Evolutionary conservation across 495 filamentous ascomycete genomes (phyloP).

Genomic region (Aspergillus campestris): DNA sequence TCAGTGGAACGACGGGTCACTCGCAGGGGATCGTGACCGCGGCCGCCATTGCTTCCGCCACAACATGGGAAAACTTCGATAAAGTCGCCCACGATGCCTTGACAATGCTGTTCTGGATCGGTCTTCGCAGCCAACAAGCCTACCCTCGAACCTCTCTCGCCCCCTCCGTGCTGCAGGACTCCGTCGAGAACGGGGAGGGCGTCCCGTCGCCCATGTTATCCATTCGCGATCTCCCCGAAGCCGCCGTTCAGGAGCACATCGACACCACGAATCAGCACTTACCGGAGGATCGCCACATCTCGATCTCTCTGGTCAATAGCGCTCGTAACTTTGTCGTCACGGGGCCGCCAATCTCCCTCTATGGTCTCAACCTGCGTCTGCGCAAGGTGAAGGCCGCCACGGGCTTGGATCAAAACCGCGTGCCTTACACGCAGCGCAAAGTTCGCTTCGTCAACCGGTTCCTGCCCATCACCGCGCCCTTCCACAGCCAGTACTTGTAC

Average conservation of each 20-base stretch:
- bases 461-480: slow-evolving; percentile 92
- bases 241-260: slow-evolving; percentile 87
- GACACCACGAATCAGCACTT: slow-evolving; percentile 94
- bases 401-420: slow-evolving; percentile 88
- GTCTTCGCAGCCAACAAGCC: slow-evolving; percentile 93
- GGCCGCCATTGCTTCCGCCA: slow-evolving; percentile 80
- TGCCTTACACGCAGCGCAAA: slow-evolving; percentile 92
- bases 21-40: slow-evolving; percentile 94
- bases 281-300: slow-evolving; percentile 83
- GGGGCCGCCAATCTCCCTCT: slow-evolving; percentile 88
- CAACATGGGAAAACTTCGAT: slow-evolving; percentile 83
- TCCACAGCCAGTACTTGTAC: slow-evolving; percentile 89
- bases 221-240: slow-evolving; percentile 79
- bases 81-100: slow-evolving; percentile 68
- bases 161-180: slow-evolving; percentile 89
- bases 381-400: slow-evolving; percentile 96
- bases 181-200: slow-evolving; percentile 87
- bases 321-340: slow-evolving; percentile 95
- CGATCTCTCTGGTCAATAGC: slow-evolving; percentile 92
- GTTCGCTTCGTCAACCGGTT: slow-evolving; percentile 95
- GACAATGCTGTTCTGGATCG: slow-evolving; percentile 98
- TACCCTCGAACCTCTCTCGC: slow-evolving; percentile 91
- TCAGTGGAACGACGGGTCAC: slow-evolving; percentile 87
- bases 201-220: slow-evolving; percentile 95
- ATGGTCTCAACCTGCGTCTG: slow-evolving; percentile 87